Conservation (phyloP, 768 basidiomycete genomes). For the Lactarius sp. region DNA sequence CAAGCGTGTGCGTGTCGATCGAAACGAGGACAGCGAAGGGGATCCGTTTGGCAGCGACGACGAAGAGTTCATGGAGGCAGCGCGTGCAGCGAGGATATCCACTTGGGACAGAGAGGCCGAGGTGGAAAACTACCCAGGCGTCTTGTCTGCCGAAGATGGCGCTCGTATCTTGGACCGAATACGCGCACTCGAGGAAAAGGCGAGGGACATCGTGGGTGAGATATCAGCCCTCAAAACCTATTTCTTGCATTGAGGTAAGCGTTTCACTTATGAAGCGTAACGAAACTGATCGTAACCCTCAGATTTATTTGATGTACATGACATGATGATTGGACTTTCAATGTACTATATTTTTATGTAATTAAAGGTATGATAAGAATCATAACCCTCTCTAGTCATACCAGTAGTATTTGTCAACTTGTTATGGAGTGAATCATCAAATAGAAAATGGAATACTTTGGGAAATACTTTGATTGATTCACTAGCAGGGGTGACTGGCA, state of each 20-base stretch:
- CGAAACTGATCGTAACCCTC: background rate
- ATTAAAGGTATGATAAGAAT: constrained; percentile 9
- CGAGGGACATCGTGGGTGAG: constrained; percentile 23
- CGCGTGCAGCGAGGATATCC: constrained; percentile 13
- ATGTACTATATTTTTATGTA: constrained; percentile 22
- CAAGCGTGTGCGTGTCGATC: constrained; percentile 21
- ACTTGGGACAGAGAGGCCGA: constrained; percentile 14
- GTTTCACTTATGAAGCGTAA: background rate
- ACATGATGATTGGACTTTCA: constrained; percentile 21
- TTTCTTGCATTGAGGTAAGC: constrained; percentile 22
- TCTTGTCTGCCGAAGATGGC: constrained; percentile 15
- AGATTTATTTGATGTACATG: constrained; percentile 17
- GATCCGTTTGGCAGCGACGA: constrained; percentile 23
- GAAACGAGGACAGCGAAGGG: constrained; percentile 19
- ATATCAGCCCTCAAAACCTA: constrained; percentile 23
- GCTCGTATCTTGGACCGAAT: constrained; percentile 19
- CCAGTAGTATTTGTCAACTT: background rate
- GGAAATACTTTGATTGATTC: background rate
- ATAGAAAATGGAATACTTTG: background rate
- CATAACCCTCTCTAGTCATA: constrained; percentile 4
- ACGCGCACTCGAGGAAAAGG: constrained; percentile 22
- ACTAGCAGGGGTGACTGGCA: too few species aligned
- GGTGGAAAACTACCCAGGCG: constrained; percentile 7
- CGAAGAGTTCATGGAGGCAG: constrained; percentile 23
- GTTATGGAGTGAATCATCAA: background rate